Percentiles rank a stretch among this genome's conserved stretches.
These are phyloP conservation scores for Moesziomyces sp. DNA, from an alignment of 1,284 basidiomycete genomes.

Conservation along the genomic window DNA sequence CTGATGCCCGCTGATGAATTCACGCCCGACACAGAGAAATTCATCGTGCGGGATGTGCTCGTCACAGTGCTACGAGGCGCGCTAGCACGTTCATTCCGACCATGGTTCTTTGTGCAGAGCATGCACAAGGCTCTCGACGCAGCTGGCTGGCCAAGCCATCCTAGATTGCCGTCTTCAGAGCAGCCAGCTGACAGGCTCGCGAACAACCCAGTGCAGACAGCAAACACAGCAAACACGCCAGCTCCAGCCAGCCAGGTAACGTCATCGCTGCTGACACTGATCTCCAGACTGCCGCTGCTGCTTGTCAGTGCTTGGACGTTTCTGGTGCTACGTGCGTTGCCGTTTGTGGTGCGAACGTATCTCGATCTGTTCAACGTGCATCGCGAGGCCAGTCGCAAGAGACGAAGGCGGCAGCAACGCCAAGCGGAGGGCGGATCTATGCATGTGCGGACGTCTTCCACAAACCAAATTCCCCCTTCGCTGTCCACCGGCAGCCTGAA, in stretches of 20 bases:
- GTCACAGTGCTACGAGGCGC: slow-evolving; percentile 42
- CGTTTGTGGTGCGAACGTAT: slow-evolving; percentile 32
- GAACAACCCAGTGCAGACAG: neutral
- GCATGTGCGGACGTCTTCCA: slow-evolving; percentile 6
- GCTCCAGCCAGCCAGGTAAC: neutral
- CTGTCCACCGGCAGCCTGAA: slow-evolving; percentile 26
- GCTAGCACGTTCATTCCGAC: slow-evolving; percentile 32
- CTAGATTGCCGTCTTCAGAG: neutral
- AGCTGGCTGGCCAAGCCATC: slow-evolving; percentile 23
- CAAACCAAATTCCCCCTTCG: slow-evolving; percentile 19
- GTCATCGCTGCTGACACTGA: neutral
- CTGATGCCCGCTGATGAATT: slow-evolving; percentile 44
- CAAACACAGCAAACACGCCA: neutral
- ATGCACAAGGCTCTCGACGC: slow-evolving; percentile 40
- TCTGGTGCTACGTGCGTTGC: slow-evolving; percentile 18
- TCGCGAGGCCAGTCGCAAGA: slow-evolving; percentile 20
- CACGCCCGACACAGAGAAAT: slow-evolving; percentile 46
- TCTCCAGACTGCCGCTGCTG: slow-evolving; percentile 20
- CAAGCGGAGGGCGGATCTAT: neutral
- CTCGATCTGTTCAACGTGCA: slow-evolving; percentile 47
- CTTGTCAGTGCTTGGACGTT: slow-evolving; percentile 31
- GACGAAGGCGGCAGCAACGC: slow-evolving; percentile 1
- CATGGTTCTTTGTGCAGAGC: slow-evolving; percentile 52
- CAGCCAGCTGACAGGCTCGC: neutral
- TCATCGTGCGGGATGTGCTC: slow-evolving; percentile 47